Conservation (phyloP, 192 early-diverging fungal genomes). For the Dispira parvispora region DNA sequence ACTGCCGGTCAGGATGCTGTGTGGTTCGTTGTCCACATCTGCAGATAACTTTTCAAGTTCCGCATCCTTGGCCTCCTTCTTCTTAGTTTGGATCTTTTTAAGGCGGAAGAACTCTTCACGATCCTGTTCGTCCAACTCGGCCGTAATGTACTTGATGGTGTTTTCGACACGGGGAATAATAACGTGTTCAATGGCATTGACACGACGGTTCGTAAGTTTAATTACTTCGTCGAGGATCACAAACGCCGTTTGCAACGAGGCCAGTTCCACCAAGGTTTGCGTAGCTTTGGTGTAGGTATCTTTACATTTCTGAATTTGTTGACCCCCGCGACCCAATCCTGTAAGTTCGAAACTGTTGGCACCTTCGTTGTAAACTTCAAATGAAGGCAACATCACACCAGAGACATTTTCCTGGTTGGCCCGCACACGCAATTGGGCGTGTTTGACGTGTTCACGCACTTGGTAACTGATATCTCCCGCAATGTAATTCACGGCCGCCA, state of each 20-base stretch:
- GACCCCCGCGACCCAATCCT: constrained; percentile 95
- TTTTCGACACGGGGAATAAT: constrained; percentile 98
- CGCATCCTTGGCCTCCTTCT: constrained; percentile 64
- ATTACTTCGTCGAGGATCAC: constrained; percentile 99
- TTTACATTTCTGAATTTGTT: constrained; percentile 88
- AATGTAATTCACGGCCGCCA: constrained; percentile 92
- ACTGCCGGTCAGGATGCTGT: constrained; percentile 26
- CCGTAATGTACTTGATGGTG: constrained; percentile 90
- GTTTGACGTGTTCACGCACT: constrained; percentile 86
- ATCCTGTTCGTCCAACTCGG: constrained; percentile 96
- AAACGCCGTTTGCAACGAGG: constrained; percentile 98
- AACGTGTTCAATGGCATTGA: constrained; percentile 98
- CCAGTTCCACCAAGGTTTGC: constrained; percentile 89
- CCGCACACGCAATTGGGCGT: constrained; percentile 76
- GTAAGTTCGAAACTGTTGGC: constrained; percentile 91
- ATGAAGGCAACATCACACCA: constrained; percentile 85
- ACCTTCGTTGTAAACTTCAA: constrained; percentile 73
- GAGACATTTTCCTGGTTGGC: constrained; percentile 96
- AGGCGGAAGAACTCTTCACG: constrained; percentile 97
- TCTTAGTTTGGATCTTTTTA: constrained; percentile 98
- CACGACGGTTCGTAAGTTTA: constrained; percentile 95
- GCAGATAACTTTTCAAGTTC: constrained; percentile 31
- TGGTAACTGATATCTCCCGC: constrained; percentile 97
- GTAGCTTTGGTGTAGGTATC: constrained; percentile 90
- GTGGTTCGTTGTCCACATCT: constrained; percentile 13